These are phyloP conservation scores for Westerdykella ornata DNA, from an alignment of 2,329 filamentous ascomycete genomes.

Conservation along the genomic window DNA sequence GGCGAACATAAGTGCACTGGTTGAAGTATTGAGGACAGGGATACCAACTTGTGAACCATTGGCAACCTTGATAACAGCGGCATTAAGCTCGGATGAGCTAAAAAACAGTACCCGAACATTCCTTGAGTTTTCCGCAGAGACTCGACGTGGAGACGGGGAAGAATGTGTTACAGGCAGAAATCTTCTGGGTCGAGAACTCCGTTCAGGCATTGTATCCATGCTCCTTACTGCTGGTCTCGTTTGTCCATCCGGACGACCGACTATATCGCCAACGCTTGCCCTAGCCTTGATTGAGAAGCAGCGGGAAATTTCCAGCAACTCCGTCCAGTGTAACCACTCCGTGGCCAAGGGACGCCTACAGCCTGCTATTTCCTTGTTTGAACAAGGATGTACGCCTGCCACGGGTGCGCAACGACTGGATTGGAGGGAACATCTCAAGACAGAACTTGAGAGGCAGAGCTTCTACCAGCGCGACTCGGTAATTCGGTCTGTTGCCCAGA, in stretches of 20 bases:
- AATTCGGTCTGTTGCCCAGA: constrained; percentile 45
- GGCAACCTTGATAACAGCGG: constrained; percentile 16
- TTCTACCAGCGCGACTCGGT: constrained; percentile 43
- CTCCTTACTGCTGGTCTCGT: constrained; percentile 22
- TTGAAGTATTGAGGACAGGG: constrained; percentile 13
- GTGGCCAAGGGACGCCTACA: neutral
- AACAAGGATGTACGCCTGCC: constrained; percentile 37
- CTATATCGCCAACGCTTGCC: constrained; percentile 14
- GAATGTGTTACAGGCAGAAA: constrained; percentile 13
- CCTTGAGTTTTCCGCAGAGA: constrained; percentile 4
- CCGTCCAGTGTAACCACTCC: constrained; percentile 16
- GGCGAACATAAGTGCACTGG: constrained; percentile 10
- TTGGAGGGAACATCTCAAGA: constrained; percentile 46
- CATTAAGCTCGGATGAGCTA: constrained; percentile 21
- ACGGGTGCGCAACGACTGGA: constrained; percentile 33
- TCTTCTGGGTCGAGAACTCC: constrained; percentile 12
- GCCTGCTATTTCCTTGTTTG: constrained; percentile 26
- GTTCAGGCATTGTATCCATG: constrained; percentile 22
- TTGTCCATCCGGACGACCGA: constrained; percentile 10
- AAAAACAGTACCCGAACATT: constrained; percentile 18
- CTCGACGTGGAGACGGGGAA: neutral
- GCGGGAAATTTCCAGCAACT: constrained; percentile 10
- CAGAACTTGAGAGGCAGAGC: constrained; percentile 37
- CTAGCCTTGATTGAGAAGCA: constrained; percentile 26
- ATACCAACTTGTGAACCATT: constrained; percentile 12